A percentile compares a stretch with the other conserved stretches of the same genome.
Evolutionary conservation across 1,139 yeast genomes (phyloP).

Genomic region (Candida dubliniensis): DNA sequence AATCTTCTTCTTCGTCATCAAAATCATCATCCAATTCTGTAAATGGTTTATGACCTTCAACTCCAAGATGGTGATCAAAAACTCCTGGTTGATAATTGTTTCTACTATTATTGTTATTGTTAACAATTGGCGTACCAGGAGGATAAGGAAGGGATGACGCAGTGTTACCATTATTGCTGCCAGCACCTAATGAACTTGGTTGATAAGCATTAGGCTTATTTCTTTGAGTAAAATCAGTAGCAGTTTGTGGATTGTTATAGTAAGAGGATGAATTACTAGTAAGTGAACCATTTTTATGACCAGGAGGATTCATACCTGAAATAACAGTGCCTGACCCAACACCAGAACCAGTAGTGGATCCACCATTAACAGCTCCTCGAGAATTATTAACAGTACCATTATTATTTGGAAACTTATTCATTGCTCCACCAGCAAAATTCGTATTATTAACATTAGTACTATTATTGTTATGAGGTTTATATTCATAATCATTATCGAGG

Average conservation of each 20-base stretch:
- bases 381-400: background rate
- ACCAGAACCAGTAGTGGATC: background rate
- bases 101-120: background rate
- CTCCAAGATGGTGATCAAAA: slow-evolving; percentile 48
- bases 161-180: background rate
- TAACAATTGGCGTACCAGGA: slow-evolving; percentile 3
- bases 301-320: slow-evolving; percentile 3
- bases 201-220: slow-evolving; percentile 3
- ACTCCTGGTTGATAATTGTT: slow-evolving; percentile 20
- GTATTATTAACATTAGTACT: background rate
- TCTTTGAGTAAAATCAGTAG: slow-evolving; percentile 35
- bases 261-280: slow-evolving; percentile 24
- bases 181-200: slow-evolving; percentile 1
- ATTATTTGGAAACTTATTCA: background rate
- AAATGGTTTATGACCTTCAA: slow-evolving; percentile 50
- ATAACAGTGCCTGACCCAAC: background rate
- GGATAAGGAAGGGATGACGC: slow-evolving; percentile 10
- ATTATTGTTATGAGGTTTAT: slow-evolving; percentile 15
- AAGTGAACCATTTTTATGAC: slow-evolving; percentile 10
- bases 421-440: background rate
- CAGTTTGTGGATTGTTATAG: slow-evolving; percentile 35
- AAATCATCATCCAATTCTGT: slow-evolving; percentile 43
- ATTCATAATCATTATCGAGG: slow-evolving; percentile 31
- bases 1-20: slow-evolving; percentile 18
- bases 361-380: background rate